Percentiles rank a stretch among this genome's conserved stretches.
phyloP scores from a whole-genome alignment of 2,329 filamentous ascomycete species.

The Fusarium multiceps region DNA sequence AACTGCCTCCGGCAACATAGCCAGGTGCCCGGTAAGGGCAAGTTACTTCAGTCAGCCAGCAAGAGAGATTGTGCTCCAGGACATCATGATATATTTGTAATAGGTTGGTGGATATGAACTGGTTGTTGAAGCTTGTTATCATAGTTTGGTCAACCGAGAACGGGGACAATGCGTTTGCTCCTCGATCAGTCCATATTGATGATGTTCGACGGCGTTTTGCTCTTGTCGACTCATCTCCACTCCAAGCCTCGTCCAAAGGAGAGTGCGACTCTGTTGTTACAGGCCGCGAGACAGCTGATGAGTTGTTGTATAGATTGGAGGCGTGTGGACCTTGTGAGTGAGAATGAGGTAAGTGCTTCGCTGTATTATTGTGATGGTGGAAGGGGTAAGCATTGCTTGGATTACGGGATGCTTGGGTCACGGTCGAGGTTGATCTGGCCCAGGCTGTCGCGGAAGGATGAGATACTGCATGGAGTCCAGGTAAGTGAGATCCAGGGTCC shows the following conservation, averaged over 20 bases:
- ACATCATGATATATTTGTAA: constrained; percentile 44
- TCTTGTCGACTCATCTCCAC: constrained; percentile 1
- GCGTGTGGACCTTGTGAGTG: constrained; percentile 2
- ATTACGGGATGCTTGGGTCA: not conserved
- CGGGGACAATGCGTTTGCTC: constrained; percentile 30
- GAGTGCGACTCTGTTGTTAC: not conserved
- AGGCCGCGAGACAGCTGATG: constrained; percentile 7
- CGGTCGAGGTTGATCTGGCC: not conserved
- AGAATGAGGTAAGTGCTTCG: not conserved
- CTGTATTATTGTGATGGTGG: not conserved
- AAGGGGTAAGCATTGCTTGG: not conserved
- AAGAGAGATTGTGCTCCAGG: constrained; percentile 42
- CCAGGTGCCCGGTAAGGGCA: constrained; percentile 40
- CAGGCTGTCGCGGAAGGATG: not conserved
- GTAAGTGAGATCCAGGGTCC: not conserved
- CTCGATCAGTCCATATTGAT: constrained; percentile 17
- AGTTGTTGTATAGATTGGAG: constrained; percentile 6
- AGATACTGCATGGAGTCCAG: not conserved
- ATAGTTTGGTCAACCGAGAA: constrained; percentile 41
- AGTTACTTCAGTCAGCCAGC: constrained; percentile 43
- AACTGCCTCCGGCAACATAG: constrained; percentile 1
- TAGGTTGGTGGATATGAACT: constrained; percentile 41
- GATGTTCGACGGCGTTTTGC: constrained; percentile 34
- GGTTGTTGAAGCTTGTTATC: constrained; percentile 42
- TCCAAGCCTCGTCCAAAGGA: not conserved